A percentile compares a stretch with the other conserved stretches of the same genome.
phyloP scores from a whole-genome alignment of 305 asterid genomes.

The Solanum chacoense region DNA sequence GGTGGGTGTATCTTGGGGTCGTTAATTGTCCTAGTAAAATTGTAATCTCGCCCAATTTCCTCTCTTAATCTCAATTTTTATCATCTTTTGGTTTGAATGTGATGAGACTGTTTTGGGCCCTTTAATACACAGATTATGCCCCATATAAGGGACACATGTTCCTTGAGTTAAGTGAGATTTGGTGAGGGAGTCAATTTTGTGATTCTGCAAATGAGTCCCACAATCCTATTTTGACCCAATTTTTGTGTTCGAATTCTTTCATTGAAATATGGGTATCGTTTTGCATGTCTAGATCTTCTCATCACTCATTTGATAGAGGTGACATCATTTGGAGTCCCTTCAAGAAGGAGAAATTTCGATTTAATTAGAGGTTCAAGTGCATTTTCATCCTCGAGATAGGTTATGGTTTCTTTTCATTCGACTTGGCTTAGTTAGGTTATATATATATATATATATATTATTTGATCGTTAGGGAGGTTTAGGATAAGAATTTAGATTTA shows the following conservation, averaged over 20 bases:
- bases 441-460: too few relatives aligned
- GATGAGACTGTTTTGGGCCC: not conserved
- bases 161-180: not conserved
- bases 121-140: not conserved
- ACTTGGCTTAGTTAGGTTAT: not conserved
- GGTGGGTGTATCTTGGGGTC: rapidly evolving
- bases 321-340: not conserved
- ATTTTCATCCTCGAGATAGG: not conserved
- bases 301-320: not conserved
- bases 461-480: not conserved
- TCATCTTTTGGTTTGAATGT: not conserved
- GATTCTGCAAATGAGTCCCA: not conserved
- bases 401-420: not conserved
- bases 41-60: not conserved
- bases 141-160: not conserved
- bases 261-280: not conserved
- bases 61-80: not conserved
- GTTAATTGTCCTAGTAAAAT: not conserved
- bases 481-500: not conserved
- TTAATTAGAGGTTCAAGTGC: not conserved
- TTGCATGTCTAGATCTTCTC: not conserved
- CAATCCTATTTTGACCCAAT: not conserved
- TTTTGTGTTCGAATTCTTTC: not conserved
- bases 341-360: not conserved
- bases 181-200: not conserved